These are phyloP conservation scores for Eucalyptus rudis DNA, from an alignment of 345 rosid species.

Conservation along the genomic window DNA sequence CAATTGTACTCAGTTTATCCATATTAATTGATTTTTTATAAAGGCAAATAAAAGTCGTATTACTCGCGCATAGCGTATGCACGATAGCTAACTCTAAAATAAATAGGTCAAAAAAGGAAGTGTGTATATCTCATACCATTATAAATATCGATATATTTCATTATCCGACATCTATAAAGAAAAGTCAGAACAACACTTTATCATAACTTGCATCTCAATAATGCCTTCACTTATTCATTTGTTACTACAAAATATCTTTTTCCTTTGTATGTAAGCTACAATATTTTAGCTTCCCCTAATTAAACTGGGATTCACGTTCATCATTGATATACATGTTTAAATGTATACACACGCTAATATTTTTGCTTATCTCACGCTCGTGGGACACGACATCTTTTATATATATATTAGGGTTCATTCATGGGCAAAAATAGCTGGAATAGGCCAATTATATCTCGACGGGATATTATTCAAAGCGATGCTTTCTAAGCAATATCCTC, in stretches of 20 bases:
- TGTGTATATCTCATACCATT: neutral
- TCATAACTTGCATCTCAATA: neutral
- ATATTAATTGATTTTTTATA: neutral
- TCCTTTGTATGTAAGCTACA: neutral
- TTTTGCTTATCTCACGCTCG: neutral
- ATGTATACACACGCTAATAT: neutral
- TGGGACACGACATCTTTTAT: neutral
- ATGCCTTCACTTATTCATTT: neutral
- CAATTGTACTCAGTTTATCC: neutral
- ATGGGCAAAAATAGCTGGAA: neutral
- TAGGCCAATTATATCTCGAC: neutral
- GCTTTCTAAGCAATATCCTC: neutral
- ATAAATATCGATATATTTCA: neutral
- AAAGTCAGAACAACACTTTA: neutral
- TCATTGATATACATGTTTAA: neutral
- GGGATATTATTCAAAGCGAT: neutral
- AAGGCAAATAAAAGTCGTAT: neutral
- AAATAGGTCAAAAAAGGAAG: neutral
- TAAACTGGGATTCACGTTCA: neutral
- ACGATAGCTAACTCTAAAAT: neutral
- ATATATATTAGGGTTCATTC: neutral
- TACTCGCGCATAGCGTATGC: neutral
- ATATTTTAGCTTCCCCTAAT: neutral
- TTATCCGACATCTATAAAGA: neutral
- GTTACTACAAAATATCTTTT: neutral